These are phyloP conservation scores for Puccinia polysora DNA, from an alignment of 1,284 basidiomycete genomes.

Conservation along the genomic window DNA sequence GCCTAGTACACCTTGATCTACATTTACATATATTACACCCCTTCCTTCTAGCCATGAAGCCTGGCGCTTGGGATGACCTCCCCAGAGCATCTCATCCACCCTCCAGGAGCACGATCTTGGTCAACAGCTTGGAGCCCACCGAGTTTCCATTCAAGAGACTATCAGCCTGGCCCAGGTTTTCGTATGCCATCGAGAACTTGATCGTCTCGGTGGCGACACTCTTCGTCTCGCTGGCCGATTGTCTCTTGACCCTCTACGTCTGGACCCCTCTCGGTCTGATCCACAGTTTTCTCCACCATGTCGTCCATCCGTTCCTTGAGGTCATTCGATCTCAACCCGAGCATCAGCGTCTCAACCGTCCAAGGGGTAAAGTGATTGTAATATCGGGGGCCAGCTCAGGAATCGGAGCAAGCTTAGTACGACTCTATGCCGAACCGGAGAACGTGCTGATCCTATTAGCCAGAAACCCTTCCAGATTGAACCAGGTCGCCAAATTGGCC, in stretches of 20 bases:
- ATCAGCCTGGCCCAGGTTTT: constrained; percentile 5
- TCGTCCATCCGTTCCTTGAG: constrained; percentile 7
- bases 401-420: constrained; percentile 29
- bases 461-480: constrained; percentile 24
- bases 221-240: constrained; percentile 13
- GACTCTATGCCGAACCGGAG: constrained; percentile 20
- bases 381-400: constrained; percentile 41
- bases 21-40: too few relatives aligned
- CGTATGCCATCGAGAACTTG: constrained; percentile 32
- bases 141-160: constrained; percentile 27
- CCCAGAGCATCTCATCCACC: constrained; percentile 36
- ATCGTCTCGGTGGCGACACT: constrained; percentile 18
- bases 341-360: neutral
- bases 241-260: constrained; percentile 21
- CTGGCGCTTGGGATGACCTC: constrained; percentile 13
- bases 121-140: constrained; percentile 23
- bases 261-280: constrained; percentile 36
- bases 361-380: constrained; percentile 6
- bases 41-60: too few relatives aligned
- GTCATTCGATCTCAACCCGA: neutral
- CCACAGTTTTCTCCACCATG: neutral
- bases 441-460: constrained; percentile 27
- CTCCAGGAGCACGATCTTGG: constrained; percentile 13
- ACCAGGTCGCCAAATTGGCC: constrained; percentile 38
- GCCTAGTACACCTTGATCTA: too few relatives aligned